These are phyloP conservation scores for Stevia rebaudiana DNA, from an alignment of 140 eudicot genomes.

Conservation along the genomic window DNA sequence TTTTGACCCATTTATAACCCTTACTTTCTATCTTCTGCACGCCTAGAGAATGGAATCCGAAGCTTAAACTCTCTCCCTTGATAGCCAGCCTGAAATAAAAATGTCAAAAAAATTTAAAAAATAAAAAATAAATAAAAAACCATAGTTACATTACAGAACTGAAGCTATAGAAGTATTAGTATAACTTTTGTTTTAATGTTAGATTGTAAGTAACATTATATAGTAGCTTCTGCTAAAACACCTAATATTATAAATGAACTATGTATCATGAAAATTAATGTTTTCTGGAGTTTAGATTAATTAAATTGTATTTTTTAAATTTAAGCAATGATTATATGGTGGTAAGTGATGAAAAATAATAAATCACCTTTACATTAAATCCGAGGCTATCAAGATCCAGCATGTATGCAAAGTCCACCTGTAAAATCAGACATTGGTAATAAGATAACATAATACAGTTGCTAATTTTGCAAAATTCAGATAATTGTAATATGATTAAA, in stretches of 20 bases:
- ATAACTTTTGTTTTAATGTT: not conserved
- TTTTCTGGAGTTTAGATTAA: not conserved
- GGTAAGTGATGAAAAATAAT: not conserved
- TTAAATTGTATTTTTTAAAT: not conserved
- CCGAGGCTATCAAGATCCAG: constrained; percentile 87
- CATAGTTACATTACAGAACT: not conserved
- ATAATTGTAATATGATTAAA: not conserved
- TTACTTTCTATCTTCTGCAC: constrained; percentile 63
- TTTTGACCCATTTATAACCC: not conserved
- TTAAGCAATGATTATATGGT: not conserved
- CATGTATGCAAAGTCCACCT: constrained; percentile 93
- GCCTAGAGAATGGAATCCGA: constrained; percentile 90
- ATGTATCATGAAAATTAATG: not conserved
- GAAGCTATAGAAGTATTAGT: not conserved
- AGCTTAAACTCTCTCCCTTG: constrained; percentile 78
- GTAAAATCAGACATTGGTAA: constrained; percentile 19
- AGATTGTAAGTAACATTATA: not conserved
- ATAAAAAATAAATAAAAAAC: not conserved
- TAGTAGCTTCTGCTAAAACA: not conserved
- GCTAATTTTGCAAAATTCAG: not conserved
- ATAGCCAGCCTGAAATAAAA: constrained; percentile 56
- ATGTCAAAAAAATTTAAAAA: not conserved
- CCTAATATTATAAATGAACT: not conserved
- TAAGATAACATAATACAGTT: constrained; percentile 1
- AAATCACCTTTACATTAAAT: constrained; percentile 77